phyloP scores from a whole-genome alignment of 352 stramenopile species.

The Phytophthora gonapodyides region DNA sequence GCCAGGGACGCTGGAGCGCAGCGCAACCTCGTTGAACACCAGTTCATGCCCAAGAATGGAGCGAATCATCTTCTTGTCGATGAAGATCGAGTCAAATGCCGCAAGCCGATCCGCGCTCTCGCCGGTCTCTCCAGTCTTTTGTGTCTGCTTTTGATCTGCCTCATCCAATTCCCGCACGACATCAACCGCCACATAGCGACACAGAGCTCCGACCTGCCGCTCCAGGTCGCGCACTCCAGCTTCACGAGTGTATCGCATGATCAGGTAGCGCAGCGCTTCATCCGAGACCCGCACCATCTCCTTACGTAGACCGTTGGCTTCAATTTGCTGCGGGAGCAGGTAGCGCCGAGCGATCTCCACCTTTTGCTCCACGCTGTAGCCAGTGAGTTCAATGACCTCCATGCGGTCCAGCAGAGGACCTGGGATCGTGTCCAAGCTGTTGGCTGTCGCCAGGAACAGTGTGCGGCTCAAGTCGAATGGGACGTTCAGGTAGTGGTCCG shows the following conservation, averaged over 20 bases:
- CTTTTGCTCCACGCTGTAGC: conserved; percentile 87
- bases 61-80: conserved; percentile 60
- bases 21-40: conserved; percentile 76
- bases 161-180: conserved; percentile 62
- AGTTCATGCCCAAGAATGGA: conserved; percentile 70
- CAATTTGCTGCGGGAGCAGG: conserved; percentile 78
- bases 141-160: conserved; percentile 9
- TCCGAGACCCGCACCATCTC: conserved; percentile 54
- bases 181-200: conserved; percentile 70
- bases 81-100: conserved; percentile 42
- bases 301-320: conserved; percentile 68
- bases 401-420: conserved; percentile 80
- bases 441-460: conserved; percentile 86
- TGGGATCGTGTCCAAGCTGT: conserved; percentile 81
- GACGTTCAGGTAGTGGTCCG: conserved; percentile 86
- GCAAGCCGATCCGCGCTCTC: conserved; percentile 21
- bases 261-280: conserved; percentile 67
- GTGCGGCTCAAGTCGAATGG: conserved; percentile 89
- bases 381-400: conserved; percentile 83
- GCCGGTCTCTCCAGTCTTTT: conserved; percentile 21
- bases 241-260: conserved; percentile 87
- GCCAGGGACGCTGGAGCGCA: conserved; percentile 65
- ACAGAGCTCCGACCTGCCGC: conserved; percentile 76
- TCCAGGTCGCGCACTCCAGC: conserved; percentile 87
- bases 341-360: conserved; percentile 80